Conservation (phyloP, 768 basidiomycete species). For the Amanita pallidorosea region DNA sequence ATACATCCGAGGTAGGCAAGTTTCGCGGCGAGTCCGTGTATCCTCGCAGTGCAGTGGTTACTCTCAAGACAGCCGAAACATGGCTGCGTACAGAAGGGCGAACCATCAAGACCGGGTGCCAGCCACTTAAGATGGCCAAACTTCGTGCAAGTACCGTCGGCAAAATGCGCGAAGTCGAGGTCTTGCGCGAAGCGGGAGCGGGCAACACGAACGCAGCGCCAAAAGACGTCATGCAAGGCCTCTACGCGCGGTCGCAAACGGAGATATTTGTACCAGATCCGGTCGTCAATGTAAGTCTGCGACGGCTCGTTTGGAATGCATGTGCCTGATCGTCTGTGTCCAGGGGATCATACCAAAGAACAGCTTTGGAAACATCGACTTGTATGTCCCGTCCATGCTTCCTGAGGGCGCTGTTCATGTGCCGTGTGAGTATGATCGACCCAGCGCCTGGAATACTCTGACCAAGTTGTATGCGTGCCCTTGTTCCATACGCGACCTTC, state of each 20-base stretch:
- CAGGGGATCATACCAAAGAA: constrained; percentile 94
- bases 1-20: constrained; percentile 68
- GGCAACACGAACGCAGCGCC: constrained; percentile 8
- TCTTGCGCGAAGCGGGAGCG: constrained; percentile 27
- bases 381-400: constrained; percentile 93
- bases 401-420: constrained; percentile 80
- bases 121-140: constrained; percentile 88
- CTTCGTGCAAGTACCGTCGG: constrained; percentile 73
- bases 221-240: constrained; percentile 68
- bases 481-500: neutral
- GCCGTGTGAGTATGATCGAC: constrained; percentile 58
- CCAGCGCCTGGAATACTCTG: neutral
- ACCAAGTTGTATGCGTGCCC: neutral
- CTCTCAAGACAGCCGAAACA: constrained; percentile 84
- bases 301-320: neutral
- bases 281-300: constrained; percentile 64
- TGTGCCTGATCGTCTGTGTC: constrained; percentile 1
- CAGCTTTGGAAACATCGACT: constrained; percentile 92
- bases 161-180: constrained; percentile 56
- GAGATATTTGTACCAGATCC: constrained; percentile 71
- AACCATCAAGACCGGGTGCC: constrained; percentile 55
- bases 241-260: constrained; percentile 83
- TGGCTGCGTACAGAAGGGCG: constrained; percentile 87
- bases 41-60: constrained; percentile 71
- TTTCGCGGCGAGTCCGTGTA: constrained; percentile 93